Conservation (phyloP, 2,329 filamentous ascomycete species). For the Sporothrix sp. region DNA sequence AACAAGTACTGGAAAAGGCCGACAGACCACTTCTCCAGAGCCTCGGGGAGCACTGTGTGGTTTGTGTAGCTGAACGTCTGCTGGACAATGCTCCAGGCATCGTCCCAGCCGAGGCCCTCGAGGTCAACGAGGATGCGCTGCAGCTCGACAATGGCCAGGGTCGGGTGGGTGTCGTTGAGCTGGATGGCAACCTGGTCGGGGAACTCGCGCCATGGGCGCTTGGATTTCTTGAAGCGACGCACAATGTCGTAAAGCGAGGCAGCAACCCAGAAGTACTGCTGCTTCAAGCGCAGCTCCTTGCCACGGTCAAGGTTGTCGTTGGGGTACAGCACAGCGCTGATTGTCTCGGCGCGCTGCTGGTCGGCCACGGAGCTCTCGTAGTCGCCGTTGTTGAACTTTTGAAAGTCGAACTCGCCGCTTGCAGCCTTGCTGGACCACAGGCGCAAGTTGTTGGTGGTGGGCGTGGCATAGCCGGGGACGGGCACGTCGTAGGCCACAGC, state of each 20-base stretch:
- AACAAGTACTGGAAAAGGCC: constrained; percentile 85
- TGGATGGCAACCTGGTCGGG: constrained; percentile 93
- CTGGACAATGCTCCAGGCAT: constrained; percentile 75
- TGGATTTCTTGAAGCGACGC: constrained; percentile 94
- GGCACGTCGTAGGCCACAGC: constrained; percentile 90
- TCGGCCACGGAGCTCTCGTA: constrained; percentile 98
- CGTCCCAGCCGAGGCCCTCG: constrained; percentile 87
- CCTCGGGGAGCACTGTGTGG: constrained; percentile 94
- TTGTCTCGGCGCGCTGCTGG: constrained; percentile 96
- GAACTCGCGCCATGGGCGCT: constrained; percentile 84
- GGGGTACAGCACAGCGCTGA: constrained; percentile 92
- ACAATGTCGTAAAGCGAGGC: constrained; percentile 95
- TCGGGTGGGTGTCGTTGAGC: constrained; percentile 95
- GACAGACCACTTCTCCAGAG: constrained; percentile 97
- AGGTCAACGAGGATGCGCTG: constrained; percentile 84
- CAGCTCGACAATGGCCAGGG: constrained; percentile 88
- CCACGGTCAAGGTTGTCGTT: constrained; percentile 95
- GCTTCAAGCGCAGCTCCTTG: constrained; percentile 94
- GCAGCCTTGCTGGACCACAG: constrained; percentile 97
- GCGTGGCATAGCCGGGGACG: constrained; percentile 82
- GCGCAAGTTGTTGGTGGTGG: constrained; percentile 90
- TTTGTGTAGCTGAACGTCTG: constrained; percentile 92
- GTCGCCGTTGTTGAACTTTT: constrained; percentile 97
- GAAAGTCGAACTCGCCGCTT: constrained; percentile 96
- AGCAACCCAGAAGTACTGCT: constrained; percentile 99